These are phyloP conservation scores for Coemansia sp. DNA, from an alignment of 192 early-diverging fungal species.

Conservation along the genomic window DNA sequence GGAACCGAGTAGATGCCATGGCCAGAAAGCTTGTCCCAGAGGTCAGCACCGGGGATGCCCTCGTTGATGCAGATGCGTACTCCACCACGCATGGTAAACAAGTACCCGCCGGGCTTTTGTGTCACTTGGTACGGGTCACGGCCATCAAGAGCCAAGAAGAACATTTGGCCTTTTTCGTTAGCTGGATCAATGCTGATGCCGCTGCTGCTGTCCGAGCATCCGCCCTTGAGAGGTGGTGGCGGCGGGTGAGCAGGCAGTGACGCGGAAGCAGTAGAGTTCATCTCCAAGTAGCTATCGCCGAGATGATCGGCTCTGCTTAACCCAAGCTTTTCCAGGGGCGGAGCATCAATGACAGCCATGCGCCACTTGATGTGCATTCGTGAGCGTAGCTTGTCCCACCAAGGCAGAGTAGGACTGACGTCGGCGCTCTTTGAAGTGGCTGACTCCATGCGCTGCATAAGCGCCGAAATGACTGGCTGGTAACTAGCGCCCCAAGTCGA, in stretches of 20 bases:
- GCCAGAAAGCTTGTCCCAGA: constrained; percentile 49
- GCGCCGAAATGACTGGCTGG: constrained; percentile 57
- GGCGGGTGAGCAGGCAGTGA: not conserved
- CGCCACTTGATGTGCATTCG: constrained; percentile 44
- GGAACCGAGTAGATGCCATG: constrained; percentile 51
- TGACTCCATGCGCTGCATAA: constrained; percentile 58
- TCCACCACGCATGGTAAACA: constrained; percentile 57
- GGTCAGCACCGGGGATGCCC: constrained; percentile 47
- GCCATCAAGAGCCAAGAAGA: constrained; percentile 54
- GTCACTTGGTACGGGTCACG: constrained; percentile 55
- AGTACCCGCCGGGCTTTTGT: constrained; percentile 48
- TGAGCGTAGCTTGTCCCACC: constrained; percentile 62
- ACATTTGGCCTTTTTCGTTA: constrained; percentile 50
- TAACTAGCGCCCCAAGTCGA: constrained; percentile 57
- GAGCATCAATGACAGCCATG: constrained; percentile 50
- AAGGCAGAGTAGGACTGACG: constrained; percentile 51
- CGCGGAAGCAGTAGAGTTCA: not conserved
- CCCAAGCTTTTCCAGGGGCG: not conserved
- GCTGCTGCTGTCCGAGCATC: not conserved
- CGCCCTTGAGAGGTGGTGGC: constrained; percentile 8
- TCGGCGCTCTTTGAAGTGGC: constrained; percentile 55
- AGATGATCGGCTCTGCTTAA: not conserved
- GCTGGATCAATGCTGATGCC: not conserved
- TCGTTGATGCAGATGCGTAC: constrained; percentile 55
- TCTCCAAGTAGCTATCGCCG: constrained; percentile 9